Evolutionary conservation across 345 rosid genomes (phyloP).

Genomic region (Eucalyptus polybractea): DNA sequence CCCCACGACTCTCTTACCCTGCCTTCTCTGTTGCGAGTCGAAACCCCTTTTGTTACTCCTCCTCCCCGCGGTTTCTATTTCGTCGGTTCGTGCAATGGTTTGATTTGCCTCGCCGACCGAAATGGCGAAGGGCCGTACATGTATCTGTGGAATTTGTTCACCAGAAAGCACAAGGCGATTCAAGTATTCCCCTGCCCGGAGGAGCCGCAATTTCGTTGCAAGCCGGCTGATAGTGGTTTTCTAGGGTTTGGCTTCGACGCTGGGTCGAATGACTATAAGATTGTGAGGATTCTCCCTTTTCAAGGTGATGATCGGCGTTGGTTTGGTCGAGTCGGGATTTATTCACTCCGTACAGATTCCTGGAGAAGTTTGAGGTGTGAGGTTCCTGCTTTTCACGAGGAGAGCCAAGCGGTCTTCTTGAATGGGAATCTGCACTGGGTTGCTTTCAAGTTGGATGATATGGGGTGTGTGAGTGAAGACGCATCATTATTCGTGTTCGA

Average conservation of each 20-base stretch:
- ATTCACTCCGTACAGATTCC: background rate
- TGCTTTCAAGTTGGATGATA: background rate
- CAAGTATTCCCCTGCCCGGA: background rate
- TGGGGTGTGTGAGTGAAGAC: background rate
- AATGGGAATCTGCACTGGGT: background rate
- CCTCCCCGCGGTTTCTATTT: background rate
- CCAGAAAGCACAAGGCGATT: background rate
- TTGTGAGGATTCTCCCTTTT: background rate
- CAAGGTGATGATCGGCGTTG: background rate
- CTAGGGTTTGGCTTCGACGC: background rate
- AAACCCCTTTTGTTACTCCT: background rate
- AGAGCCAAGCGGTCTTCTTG: background rate
- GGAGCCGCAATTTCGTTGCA: background rate
- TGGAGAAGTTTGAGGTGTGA: background rate
- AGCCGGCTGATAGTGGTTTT: background rate
- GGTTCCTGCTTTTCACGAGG: background rate
- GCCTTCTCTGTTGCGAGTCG: background rate
- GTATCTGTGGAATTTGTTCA: background rate
- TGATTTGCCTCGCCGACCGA: background rate
- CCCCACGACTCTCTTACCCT: background rate
- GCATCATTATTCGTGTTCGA: background rate
- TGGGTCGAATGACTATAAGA: background rate
- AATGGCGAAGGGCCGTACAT: background rate
- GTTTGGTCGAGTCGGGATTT: background rate
- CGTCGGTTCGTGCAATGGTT: background rate